phyloP scores from a whole-genome alignment of 1,284 basidiomycete species.

The Heterobasidion occidentale region DNA sequence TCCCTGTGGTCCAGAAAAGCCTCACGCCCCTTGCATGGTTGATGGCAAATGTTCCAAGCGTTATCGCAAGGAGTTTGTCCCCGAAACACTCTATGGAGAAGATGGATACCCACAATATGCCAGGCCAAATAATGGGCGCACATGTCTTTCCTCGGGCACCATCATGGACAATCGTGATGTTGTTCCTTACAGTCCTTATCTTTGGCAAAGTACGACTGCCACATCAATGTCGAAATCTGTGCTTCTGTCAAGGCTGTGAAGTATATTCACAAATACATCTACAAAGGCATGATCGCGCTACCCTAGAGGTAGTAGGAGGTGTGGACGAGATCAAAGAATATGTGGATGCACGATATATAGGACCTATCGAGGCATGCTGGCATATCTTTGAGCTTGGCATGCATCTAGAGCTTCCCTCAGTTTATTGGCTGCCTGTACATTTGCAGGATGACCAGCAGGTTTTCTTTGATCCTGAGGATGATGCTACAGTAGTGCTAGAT shows the following conservation, averaged over 20 bases:
- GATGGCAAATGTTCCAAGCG: constrained; percentile 31
- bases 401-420: constrained; percentile 25
- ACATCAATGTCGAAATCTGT: constrained; percentile 39
- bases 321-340: constrained; percentile 27
- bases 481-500: constrained; percentile 17
- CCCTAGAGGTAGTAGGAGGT: constrained; percentile 18
- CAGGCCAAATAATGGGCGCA: constrained; percentile 24
- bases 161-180: constrained; percentile 25
- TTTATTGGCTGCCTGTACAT: constrained; percentile 32
- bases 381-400: constrained; percentile 26
- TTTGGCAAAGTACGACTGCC: constrained; percentile 27
- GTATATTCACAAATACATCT: constrained; percentile 39
- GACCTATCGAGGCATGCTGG: constrained; percentile 26
- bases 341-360: constrained; percentile 29
- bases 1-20: constrained; percentile 26
- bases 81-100: constrained; percentile 24
- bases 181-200: constrained; percentile 29
- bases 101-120: constrained; percentile 32
- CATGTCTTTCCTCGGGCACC: constrained; percentile 15
- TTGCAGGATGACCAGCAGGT: constrained; percentile 28
- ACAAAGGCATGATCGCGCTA: constrained; percentile 33
- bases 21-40: constrained; percentile 24
- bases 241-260: constrained; percentile 26
- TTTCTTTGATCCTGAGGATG: constrained; percentile 22
- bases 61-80: constrained; percentile 30